Conservation (phyloP, 768 basidiomycete genomes). For the Wakefieldia striispora region DNA sequence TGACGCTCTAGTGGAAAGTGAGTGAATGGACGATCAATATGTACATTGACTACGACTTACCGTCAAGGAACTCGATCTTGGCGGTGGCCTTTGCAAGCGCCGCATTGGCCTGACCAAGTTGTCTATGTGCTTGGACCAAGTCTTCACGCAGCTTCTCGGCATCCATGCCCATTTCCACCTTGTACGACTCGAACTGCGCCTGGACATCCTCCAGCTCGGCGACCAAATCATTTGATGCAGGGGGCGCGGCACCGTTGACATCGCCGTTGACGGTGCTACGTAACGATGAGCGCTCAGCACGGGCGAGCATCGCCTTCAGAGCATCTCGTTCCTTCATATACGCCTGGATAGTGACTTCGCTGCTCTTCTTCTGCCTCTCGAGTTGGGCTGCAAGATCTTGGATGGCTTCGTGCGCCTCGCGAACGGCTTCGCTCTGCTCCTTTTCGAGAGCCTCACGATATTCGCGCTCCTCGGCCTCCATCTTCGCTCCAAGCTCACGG, state of each 20-base stretch:
- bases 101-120: conserved; percentile 61
- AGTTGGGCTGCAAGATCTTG: conserved; percentile 73
- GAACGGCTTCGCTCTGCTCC: conserved; percentile 77
- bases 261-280: conserved; percentile 31
- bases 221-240: conserved; percentile 39
- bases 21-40: background rate
- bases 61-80: conserved; percentile 73
- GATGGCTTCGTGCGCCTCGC: conserved; percentile 87
- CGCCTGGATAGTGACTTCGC: conserved; percentile 69
- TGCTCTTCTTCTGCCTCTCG: conserved; percentile 71
- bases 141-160: conserved; percentile 72
- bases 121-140: conserved; percentile 58
- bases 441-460: conserved; percentile 66
- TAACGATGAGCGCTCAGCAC: conserved; percentile 39
- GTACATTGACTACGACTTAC: conserved; percentile 38
- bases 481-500: conserved; percentile 75
- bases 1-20: conserved; percentile 54
- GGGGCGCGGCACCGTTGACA: conserved; percentile 24
- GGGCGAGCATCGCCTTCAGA: conserved; percentile 68
- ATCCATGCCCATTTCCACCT: conserved; percentile 78
- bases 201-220: conserved; percentile 72
- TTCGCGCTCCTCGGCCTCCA: conserved; percentile 84
- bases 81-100: conserved; percentile 82
- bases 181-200: conserved; percentile 77
- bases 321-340: conserved; percentile 88